phyloP scores from a whole-genome alignment of 345 rosid species.

The Bruguiera parviflora region DNA sequence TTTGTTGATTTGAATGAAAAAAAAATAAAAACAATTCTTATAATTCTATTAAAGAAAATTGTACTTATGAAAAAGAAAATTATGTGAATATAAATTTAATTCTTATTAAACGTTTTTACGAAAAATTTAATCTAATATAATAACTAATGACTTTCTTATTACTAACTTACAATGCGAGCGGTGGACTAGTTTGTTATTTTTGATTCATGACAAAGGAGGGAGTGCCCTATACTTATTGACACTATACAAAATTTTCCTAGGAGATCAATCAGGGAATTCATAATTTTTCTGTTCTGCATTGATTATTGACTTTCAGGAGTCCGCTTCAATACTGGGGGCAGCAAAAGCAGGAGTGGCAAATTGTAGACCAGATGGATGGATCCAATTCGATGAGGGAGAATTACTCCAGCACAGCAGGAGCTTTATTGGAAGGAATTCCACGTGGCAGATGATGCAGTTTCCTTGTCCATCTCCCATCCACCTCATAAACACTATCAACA shows the following conservation, averaged over 20 bases:
- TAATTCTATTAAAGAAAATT: too few relatives aligned
- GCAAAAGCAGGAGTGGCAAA: conserved; percentile 37
- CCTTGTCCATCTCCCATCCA: conserved; percentile 41
- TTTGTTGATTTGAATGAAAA: too few relatives aligned
- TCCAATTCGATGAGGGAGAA: conserved; percentile 41
- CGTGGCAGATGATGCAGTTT: conserved; percentile 65
- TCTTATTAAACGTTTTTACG: too few relatives aligned
- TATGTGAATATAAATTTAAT: too few relatives aligned
- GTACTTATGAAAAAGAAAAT: too few relatives aligned
- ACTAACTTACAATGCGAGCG: neutral
- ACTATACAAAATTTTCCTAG: neutral
- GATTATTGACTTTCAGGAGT: conserved; percentile 37
- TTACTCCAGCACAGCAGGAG: conserved; percentile 26
- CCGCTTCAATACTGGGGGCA: conserved; percentile 35
- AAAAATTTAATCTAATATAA: too few relatives aligned
- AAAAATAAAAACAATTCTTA: too few relatives aligned
- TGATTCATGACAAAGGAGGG: neutral
- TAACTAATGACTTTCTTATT: too few relatives aligned
- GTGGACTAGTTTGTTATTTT: neutral
- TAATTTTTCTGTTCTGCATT: conserved; percentile 8
- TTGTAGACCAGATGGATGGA: conserved; percentile 41
- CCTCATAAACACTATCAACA: conserved; percentile 34
- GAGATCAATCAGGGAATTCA: neutral
- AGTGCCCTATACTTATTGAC: neutral
- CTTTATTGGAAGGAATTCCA: conserved; percentile 50